These are phyloP conservation scores for Boletus barrowsii DNA, from an alignment of 768 basidiomycete genomes.

Conservation along the genomic window DNA sequence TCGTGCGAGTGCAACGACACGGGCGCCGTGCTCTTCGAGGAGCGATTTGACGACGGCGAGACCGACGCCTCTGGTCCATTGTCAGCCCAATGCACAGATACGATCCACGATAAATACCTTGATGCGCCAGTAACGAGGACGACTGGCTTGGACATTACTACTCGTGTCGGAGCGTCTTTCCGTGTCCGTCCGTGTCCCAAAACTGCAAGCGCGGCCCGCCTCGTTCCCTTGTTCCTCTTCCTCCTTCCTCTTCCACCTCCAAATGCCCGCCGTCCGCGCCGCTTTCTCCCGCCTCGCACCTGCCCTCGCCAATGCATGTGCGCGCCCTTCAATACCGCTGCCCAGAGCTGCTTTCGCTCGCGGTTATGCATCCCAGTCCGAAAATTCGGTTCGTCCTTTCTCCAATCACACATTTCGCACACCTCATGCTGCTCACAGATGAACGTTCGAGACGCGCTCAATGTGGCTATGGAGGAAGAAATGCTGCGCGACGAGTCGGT, in stretches of 20 bases:
- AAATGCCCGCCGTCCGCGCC: constrained; percentile 58
- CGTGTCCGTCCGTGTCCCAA: constrained; percentile 26
- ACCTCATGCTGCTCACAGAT: constrained; percentile 49
- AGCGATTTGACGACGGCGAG: constrained; percentile 72
- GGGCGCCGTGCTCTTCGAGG: constrained; percentile 56
- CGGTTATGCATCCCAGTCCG: constrained; percentile 61
- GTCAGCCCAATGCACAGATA: not conserved
- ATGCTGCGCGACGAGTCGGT: constrained; percentile 95
- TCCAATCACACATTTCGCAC: constrained; percentile 17
- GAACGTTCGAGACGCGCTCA: constrained; percentile 98
- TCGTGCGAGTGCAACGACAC: constrained; percentile 77
- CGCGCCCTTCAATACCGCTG: constrained; percentile 39
- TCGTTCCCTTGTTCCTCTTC: not conserved
- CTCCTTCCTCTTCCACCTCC: constrained; percentile 14
- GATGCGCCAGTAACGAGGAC: constrained; percentile 86
- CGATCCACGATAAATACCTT: constrained; percentile 41
- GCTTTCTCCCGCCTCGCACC: constrained; percentile 65
- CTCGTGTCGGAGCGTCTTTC: constrained; percentile 6
- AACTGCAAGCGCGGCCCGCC: constrained; percentile 7
- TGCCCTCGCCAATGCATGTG: constrained; percentile 39
- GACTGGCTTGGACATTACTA: constrained; percentile 46
- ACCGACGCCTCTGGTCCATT: constrained; percentile 61
- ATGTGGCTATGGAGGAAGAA: constrained; percentile 98
- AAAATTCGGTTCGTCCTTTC: constrained; percentile 43
- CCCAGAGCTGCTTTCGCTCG: constrained; percentile 48